A percentile compares a stretch with the other conserved stretches of the same genome.
Conservation (phyloP, 768 basidiomycete genomes). For the Leccinum variicolor region DNA sequence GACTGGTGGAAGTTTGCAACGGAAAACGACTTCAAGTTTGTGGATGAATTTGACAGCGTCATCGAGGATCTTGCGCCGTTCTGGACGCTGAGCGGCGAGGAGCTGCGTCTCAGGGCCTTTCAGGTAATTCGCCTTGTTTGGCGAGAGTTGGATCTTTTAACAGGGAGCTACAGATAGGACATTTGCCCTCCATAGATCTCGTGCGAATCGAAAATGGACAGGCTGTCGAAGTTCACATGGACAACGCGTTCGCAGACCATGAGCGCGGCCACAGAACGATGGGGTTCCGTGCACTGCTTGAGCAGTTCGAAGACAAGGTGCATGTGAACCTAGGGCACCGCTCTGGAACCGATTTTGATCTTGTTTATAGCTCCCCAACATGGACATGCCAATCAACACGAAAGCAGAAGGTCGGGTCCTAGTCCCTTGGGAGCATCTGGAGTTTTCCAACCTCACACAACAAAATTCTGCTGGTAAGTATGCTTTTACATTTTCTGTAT, state of each 20-base stretch:
- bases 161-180: slow-evolving; percentile 52
- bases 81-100: slow-evolving; percentile 68
- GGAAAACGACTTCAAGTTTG: slow-evolving; percentile 68
- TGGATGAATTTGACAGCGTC: slow-evolving; percentile 90
- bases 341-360: not conserved
- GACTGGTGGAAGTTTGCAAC: slow-evolving; percentile 83
- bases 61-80: slow-evolving; percentile 80
- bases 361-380: slow-evolving; percentile 69
- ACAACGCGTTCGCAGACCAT: slow-evolving; percentile 51
- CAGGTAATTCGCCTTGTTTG: slow-evolving; percentile 40
- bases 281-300: slow-evolving; percentile 74
- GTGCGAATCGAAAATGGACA: slow-evolving; percentile 73
- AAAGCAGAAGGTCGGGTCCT: slow-evolving; percentile 92
- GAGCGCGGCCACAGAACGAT: slow-evolving; percentile 77
- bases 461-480: slow-evolving; percentile 36
- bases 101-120: slow-evolving; percentile 60
- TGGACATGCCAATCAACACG: slow-evolving; percentile 93
- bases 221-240: slow-evolving; percentile 54
- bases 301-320: slow-evolving; percentile 64
- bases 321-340: slow-evolving; percentile 13
- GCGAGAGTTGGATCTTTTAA: not conserved
- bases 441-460: slow-evolving; percentile 65
- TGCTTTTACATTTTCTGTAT: not conserved
- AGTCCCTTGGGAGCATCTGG: slow-evolving; percentile 87
- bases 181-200: slow-evolving; percentile 80